Evolutionary conservation across 345 rosid species (phyloP).

Genomic region (Aquilaria malaccensis): DNA sequence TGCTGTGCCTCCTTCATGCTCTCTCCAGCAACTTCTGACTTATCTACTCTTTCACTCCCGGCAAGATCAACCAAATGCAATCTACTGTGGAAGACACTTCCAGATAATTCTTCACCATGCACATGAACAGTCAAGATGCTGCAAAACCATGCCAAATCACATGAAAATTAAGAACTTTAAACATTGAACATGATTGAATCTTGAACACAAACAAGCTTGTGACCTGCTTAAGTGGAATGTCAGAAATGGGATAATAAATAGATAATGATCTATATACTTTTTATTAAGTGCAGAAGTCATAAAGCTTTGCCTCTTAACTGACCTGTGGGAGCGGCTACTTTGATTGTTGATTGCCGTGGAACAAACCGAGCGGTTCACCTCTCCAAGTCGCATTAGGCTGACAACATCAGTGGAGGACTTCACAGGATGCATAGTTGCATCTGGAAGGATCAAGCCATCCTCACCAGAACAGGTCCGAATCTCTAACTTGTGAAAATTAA

Average conservation of each 20-base stretch:
- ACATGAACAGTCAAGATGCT: conserved; percentile 81
- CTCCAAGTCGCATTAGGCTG: conserved; percentile 79
- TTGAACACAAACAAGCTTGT: too few relatives aligned
- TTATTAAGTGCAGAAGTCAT: too few relatives aligned
- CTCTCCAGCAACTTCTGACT: conserved; percentile 91
- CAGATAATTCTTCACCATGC: conserved; percentile 65
- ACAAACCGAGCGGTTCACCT: conserved; percentile 72
- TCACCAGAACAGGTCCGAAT: conserved; percentile 66
- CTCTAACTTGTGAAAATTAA: conserved; percentile 70
- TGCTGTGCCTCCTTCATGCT: conserved; percentile 87
- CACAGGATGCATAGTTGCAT: conserved; percentile 77
- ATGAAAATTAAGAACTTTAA: too few relatives aligned
- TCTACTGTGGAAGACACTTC: conserved; percentile 66
- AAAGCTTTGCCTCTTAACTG: conserved; percentile 8
- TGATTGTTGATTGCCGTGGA: conserved; percentile 73
- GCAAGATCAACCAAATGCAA: conserved; percentile 97
- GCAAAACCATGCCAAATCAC: conserved; percentile 22
- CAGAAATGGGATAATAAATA: too few relatives aligned
- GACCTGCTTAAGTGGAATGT: too few relatives aligned
- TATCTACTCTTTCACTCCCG: conserved; percentile 94
- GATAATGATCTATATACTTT: too few relatives aligned
- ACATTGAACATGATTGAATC: too few relatives aligned
- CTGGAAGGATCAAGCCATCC: conserved; percentile 74
- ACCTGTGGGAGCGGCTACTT: conserved; percentile 98
- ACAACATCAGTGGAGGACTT: conserved; percentile 68